These are phyloP conservation scores for Pilasporangium apinafurcum DNA, from an alignment of 352 stramenopile genomes.

Conservation along the genomic window DNA sequence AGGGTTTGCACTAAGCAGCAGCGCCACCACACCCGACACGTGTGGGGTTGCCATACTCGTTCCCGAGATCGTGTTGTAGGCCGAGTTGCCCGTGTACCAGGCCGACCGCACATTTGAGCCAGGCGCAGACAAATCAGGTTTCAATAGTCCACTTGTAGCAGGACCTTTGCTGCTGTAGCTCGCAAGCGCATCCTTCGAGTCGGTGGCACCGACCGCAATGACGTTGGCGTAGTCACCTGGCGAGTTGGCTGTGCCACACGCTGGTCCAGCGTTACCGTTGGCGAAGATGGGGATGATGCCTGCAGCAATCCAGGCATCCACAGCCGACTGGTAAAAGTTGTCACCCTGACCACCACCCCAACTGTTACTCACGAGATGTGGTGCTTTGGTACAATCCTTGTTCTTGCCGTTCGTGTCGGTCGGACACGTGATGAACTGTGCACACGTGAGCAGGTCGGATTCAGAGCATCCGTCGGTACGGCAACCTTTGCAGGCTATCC, in stretches of 20 bases:
- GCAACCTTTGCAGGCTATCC: slow-evolving; percentile 25
- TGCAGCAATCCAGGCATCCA: slow-evolving; percentile 14
- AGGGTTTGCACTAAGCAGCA: slow-evolving; percentile 16
- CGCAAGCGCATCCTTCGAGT: slow-evolving; percentile 10
- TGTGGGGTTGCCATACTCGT: slow-evolving; percentile 31
- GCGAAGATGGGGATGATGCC: slow-evolving; percentile 20
- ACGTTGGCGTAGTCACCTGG: slow-evolving; percentile 16
- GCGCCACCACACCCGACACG: slow-evolving; percentile 23
- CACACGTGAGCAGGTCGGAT: slow-evolving; percentile 14
- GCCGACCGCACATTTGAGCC: slow-evolving; percentile 15
- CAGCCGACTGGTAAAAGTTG: slow-evolving; percentile 6
- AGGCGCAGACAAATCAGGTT: slow-evolving; percentile 22
- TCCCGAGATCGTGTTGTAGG: slow-evolving; percentile 18
- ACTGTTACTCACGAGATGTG: slow-evolving; percentile 24
- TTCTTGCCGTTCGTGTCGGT: slow-evolving; percentile 8
- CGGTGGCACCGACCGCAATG: slow-evolving; percentile 18
- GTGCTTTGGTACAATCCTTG: slow-evolving; percentile 24
- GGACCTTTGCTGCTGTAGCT: slow-evolving; percentile 24
- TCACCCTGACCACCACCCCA: slow-evolving; percentile 15
- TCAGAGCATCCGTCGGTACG: slow-evolving; percentile 3
- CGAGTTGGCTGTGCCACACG: slow-evolving; percentile 8
- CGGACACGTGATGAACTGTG: slow-evolving; percentile 32
- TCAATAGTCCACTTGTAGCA: slow-evolving; percentile 7
- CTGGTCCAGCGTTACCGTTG: slow-evolving; percentile 17
- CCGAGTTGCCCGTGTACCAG: slow-evolving; percentile 8